Percentiles rank a stretch among this genome's conserved stretches.
These are phyloP conservation scores for Candida boleticola DNA, from an alignment of 805 yeast species.

Conservation along the genomic window DNA sequence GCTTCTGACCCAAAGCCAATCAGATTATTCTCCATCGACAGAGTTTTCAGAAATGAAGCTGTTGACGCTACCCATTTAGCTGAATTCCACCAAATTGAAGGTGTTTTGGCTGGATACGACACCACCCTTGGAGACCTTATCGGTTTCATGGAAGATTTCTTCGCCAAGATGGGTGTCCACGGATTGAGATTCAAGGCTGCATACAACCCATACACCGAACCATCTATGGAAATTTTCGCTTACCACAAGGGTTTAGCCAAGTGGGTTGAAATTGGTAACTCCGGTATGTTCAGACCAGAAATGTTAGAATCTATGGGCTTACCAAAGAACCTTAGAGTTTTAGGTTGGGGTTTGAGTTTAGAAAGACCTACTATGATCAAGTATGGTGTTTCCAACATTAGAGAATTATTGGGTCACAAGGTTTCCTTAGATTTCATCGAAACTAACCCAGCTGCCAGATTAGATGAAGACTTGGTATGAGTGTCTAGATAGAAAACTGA, in stretches of 20 bases:
- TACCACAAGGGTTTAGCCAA: conserved; percentile 92
- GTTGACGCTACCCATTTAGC: conserved; percentile 99
- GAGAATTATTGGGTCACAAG: conserved; percentile 97
- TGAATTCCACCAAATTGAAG: conserved; percentile 99
- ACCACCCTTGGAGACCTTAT: conserved; percentile 93
- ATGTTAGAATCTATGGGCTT: conserved; percentile 98
- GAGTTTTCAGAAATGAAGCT: conserved; percentile 99
- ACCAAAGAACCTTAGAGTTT: conserved; percentile 88
- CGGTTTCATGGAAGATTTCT: conserved; percentile 97
- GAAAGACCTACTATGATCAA: conserved; percentile 99
- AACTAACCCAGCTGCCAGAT: conserved; percentile 94
- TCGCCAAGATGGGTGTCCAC: conserved; percentile 94
- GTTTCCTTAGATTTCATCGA: conserved; percentile 93
- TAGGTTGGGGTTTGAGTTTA: conserved; percentile 95
- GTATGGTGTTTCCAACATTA: conserved; percentile 90
- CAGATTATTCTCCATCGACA: conserved; percentile 91
- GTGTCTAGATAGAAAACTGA: conserved; percentile 1
- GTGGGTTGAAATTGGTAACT: conserved; percentile 99
- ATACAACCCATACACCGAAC: conserved; percentile 98
- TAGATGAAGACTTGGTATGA: conserved; percentile 56
- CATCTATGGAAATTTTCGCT: conserved; percentile 95
- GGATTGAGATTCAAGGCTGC: conserved; percentile 97
- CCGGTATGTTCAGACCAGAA: conserved; percentile 99
- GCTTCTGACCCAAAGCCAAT: conserved; percentile 88
- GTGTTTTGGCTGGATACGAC: conserved; percentile 96